Conservation (phyloP, 202 grass and related monocot genomes). For the Setaria viridis region DNA sequence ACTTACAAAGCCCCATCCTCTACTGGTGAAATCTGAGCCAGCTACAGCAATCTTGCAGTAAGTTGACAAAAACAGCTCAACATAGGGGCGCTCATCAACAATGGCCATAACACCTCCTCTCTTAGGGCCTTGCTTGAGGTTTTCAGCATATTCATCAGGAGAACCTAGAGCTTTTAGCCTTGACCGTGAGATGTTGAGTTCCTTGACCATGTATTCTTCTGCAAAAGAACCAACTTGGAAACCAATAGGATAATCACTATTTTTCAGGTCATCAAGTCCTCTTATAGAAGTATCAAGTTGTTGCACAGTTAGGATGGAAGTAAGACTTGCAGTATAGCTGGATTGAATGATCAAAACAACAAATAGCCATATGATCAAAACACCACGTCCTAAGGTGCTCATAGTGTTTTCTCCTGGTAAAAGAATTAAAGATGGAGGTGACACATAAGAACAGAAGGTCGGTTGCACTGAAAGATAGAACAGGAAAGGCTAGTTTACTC, state of each 20-base stretch:
- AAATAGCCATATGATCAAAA: conserved; percentile 95
- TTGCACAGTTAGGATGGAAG: conserved; percentile 95
- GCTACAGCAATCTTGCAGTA: conserved; percentile 78
- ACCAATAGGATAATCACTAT: conserved; percentile 73
- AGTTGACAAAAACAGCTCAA: conserved; percentile 71
- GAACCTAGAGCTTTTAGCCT: conserved; percentile 75
- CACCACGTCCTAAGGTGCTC: conserved; percentile 76
- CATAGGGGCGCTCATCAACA: conserved; percentile 87
- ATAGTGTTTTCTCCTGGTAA: conserved; percentile 74
- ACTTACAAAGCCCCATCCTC: conserved; percentile 99
- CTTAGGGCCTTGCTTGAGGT: conserved; percentile 72
- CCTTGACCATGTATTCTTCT: conserved; percentile 84
- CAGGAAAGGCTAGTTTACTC: conserved; percentile 61
- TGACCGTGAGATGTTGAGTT: conserved; percentile 70
- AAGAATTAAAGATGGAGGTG: conserved; percentile 22
- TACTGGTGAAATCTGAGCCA: conserved; percentile 85
- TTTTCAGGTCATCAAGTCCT: conserved; percentile 79
- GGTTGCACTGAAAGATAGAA: conserved; percentile 26
- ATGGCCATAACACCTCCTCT: conserved; percentile 86
- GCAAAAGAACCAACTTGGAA: conserved; percentile 91
- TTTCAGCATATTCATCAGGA: conserved; percentile 66
- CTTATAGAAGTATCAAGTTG: conserved; percentile 79
- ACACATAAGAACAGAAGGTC: conserved; percentile 16
- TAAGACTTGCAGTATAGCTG: conserved; percentile 96
- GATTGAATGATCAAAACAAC: conserved; percentile 97